Base-by-base conservation (phyloP, 2,329 filamentous ascomycete genomes). In the Xylaria sp. region DNA sequence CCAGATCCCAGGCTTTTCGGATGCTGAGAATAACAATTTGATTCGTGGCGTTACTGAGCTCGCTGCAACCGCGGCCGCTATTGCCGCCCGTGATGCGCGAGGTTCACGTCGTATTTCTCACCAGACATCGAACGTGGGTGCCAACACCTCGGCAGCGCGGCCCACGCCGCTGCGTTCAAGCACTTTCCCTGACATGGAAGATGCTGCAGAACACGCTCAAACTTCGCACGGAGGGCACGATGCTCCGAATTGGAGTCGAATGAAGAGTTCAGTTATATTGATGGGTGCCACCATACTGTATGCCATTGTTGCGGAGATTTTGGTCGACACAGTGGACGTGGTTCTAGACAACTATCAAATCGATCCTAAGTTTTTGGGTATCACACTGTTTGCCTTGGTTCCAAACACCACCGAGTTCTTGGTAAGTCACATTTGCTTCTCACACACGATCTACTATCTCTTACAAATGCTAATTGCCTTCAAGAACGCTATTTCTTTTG, bases 391-490 rank as follows among this genome's bases (percentile, higher is more conserved):
- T 77, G 94, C 96, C 5, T 83, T 99, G 66, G 96, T 99, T 7
- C 95, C 95, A 12, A 99, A 99, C 79, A 98, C 95, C 1, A 99
- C 95, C 1, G 95, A 99, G 75, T 99, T 99, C 75, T 77, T 99
- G 82, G 91, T 94, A 84, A 80, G 88, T 78, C 21, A 46, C 17
- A 21, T 19, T 8, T 37, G 12, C 51, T 51, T 61, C 28, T 37
- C 52, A 31, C 50, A 38, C 47, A 46, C 50, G 15, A 52, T 59
- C 57, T 47, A 17, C 35, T 17, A 50, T 55, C 2, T 17, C n/a
- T 51, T 31, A 37, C 69, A 65, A 63, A 68, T 38, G 8, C 35
- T 40, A 8, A 15, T 11, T 47, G 60, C 21, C 4, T 43, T 58
- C 14, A 61, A 93, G 89, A 99, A 99, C 78, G 95, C 94, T 75